Base-by-base conservation (phyloP, 78 protist species). In the Thecamonas trahens region DNA sequence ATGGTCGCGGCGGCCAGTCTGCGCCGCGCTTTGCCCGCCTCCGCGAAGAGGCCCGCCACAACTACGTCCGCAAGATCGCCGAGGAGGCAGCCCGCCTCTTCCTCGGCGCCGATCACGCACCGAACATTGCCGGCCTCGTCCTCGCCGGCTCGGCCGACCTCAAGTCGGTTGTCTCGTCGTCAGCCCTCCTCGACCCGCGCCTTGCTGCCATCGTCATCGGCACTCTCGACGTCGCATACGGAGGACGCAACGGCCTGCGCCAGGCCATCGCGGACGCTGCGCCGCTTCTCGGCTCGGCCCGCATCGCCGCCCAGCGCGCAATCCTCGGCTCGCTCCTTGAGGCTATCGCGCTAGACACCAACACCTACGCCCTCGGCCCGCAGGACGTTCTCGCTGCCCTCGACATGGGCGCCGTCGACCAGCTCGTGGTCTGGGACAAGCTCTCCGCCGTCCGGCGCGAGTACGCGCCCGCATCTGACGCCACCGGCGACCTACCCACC, bases 121-220 rank as follows among this genome's bases (percentile, higher is more conserved):
- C 87, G 28, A 98, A 96, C 72, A 98, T 97, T 31, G 8, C 73
- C 20, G 99, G 99, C 1, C 70, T 98, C 9, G 64, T 98, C 60
- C 83, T 98, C 1, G 99, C 99, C 28, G 99, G 99, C 58, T 86
- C 95, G 1, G 99, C 99, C 39, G 99, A 96, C 45, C 97, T 98
- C 88, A 98, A 97, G 84, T 85, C 84, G 14, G 97, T 79, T 44
- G 84, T 97, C 31, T 8, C 57, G 40, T 76, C 83, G 45, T 74
- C 90, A 7, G 97, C 89, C 60, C 71, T 93, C 76, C 94, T 96
- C 70, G 99, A 97, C 73, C 95, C 7, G 62, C 94, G 99, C 24
- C 92, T 97, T 26, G 62, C 49, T 35, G 83, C 82, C 5, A 88
- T 77, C 61, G 74, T 97, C 26, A 60, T 94, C 38, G 92, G 89